phyloP scores from a whole-genome alignment of 495 filamentous ascomycete species.

The Trichoderma virens region DNA sequence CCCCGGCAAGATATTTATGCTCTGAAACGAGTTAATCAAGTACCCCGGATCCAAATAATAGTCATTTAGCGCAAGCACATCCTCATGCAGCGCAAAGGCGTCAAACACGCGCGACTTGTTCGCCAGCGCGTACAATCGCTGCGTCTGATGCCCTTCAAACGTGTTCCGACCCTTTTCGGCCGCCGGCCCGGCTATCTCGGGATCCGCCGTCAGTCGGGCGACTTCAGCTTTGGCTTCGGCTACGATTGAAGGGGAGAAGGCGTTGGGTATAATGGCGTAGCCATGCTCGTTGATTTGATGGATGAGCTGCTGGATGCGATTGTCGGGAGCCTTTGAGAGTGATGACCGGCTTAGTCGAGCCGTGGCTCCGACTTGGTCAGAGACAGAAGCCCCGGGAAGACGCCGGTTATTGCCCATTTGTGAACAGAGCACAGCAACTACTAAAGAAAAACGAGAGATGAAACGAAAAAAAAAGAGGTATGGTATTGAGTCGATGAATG shows the following conservation, averaged over 20 bases:
- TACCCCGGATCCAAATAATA: background rate
- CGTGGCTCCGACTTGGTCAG: background rate
- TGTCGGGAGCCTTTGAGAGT: background rate
- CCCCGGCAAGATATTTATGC: constrained; percentile 1
- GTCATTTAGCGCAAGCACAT: background rate
- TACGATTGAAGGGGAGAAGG: background rate
- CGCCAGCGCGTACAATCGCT: constrained; percentile 1
- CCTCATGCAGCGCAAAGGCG: background rate
- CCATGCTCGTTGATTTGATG: background rate
- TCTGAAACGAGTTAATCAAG: constrained; percentile 1
- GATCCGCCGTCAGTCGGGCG: background rate
- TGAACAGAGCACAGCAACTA: background rate
- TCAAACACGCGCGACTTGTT: background rate
- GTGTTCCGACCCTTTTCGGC: background rate
- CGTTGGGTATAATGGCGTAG: background rate
- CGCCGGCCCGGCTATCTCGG: background rate
- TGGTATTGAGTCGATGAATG: too few species aligned
- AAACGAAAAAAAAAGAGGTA: background rate
- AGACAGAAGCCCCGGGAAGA: background rate
- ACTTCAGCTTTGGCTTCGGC: background rate
- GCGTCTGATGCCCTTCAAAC: background rate
- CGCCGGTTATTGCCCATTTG: background rate
- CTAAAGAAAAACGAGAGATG: background rate
- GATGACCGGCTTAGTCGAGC: background rate
- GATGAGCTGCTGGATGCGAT: background rate